A percentile compares a stretch with the other conserved stretches of the same genome.
phyloP scores from a whole-genome alignment of 1,139 yeast genomes.

The Oligophagozyma castellii region DNA sequence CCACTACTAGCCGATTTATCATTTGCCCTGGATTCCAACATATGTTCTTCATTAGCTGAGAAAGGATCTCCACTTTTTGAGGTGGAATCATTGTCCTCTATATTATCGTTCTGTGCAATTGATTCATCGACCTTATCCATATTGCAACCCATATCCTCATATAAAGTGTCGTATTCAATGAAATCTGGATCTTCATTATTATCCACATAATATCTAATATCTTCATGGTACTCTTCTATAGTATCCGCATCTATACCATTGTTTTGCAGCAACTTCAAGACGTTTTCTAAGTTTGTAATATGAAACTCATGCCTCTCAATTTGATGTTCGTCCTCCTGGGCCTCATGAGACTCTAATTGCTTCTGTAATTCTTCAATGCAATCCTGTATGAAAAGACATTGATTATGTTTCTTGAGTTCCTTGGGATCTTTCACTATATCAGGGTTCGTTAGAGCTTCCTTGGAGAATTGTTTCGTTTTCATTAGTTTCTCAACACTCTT shows the following conservation, averaged over 20 bases:
- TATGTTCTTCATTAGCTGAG: conserved; percentile 2
- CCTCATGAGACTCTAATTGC: conserved; percentile 71
- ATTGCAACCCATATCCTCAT: conserved; percentile 65
- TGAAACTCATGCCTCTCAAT: conserved; percentile 75
- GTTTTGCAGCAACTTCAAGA: conserved; percentile 67
- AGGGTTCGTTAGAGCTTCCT: conserved; percentile 75
- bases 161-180: conserved; percentile 87
- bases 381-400: conserved; percentile 55
- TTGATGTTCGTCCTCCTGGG: conserved; percentile 50
- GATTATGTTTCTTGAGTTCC: conserved; percentile 67
- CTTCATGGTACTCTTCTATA: conserved; percentile 73
- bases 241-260: conserved; percentile 74
- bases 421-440: conserved; percentile 55
- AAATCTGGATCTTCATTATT: conserved; percentile 93
- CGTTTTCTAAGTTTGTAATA: conserved; percentile 59
- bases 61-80: conserved; percentile 1
- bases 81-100: conserved; percentile 8
- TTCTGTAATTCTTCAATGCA: conserved; percentile 72
- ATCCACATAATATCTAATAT: conserved; percentile 86
- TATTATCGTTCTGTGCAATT: no score
- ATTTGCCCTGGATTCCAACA: conserved; percentile 2
- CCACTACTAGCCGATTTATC: conserved; percentile 1
- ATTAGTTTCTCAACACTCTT: conserved; percentile 88
- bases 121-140: no score
- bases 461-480: conserved; percentile 91